Percentiles rank a stretch among this genome's conserved stretches.
These are phyloP conservation scores for Odontarrhena argentea DNA, from an alignment of 345 rosid genomes.

Conservation along the genomic window DNA sequence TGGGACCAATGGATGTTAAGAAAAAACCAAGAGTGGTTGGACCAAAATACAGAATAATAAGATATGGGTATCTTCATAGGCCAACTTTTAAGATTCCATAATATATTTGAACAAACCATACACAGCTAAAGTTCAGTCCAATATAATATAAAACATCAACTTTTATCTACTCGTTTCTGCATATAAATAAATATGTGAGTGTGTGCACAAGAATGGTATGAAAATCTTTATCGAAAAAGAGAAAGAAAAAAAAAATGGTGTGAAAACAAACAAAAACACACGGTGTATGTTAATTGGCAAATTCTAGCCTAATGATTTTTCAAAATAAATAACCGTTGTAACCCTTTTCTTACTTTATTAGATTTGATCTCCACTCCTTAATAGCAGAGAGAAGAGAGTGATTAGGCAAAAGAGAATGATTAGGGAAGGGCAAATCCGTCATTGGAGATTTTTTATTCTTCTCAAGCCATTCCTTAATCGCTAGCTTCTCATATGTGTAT, in stretches of 20 bases:
- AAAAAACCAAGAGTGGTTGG: slow-evolving; percentile 25
- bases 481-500: slow-evolving; percentile 69
- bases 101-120: background rate
- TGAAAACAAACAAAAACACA: background rate
- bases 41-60: slow-evolving; percentile 18
- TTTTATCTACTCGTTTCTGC: slow-evolving; percentile 8
- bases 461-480: slow-evolving; percentile 66
- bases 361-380: slow-evolving; percentile 63
- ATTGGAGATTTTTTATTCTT: slow-evolving; percentile 64
- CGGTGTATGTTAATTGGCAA: slow-evolving; percentile 15
- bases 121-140: background rate
- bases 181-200: no score
- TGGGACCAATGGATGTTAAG: slow-evolving; percentile 17
- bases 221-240: background rate
- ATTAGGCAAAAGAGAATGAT: slow-evolving; percentile 66
- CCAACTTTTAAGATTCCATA: background rate
- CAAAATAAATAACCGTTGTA: background rate
- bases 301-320: background rate
- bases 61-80: slow-evolving; percentile 17
- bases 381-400: slow-evolving; percentile 72
- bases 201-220: slow-evolving; percentile 9
- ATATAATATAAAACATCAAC: background rate
- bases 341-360: background rate
- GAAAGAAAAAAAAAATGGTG: background rate
- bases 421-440: slow-evolving; percentile 59